Conservation (phyloP, 345 rosid species). For the Bruguiera sexangula region DNA sequence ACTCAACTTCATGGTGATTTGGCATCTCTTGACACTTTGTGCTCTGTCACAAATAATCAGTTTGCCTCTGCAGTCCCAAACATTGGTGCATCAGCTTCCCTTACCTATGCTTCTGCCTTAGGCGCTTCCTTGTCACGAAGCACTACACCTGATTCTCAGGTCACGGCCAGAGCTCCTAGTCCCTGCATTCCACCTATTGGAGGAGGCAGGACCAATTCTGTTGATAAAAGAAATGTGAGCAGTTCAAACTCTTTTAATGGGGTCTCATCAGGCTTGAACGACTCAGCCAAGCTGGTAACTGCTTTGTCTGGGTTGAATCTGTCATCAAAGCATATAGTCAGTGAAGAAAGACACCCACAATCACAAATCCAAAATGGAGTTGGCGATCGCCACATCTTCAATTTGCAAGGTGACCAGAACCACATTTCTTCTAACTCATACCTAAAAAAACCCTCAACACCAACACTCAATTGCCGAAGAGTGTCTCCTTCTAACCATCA, state of each 20-base stretch:
- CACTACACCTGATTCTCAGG: conserved; percentile 61
- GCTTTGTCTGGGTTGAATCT: conserved; percentile 59
- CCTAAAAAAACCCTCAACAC: conserved; percentile 33
- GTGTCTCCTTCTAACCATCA: conserved; percentile 37
- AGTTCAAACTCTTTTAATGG: conserved; percentile 39
- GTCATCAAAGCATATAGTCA: conserved; percentile 33
- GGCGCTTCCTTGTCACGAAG: conserved; percentile 62
- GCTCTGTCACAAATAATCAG: conserved; percentile 33
- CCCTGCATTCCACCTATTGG: conserved; percentile 60
- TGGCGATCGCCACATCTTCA: conserved; percentile 37
- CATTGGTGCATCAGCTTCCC: conserved; percentile 44
- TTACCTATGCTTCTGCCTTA: conserved; percentile 56
- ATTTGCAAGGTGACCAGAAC: conserved; percentile 34
- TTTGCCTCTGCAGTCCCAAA: conserved; percentile 23
- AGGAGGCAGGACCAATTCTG: conserved; percentile 43
- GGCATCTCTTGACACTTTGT: conserved; percentile 35
- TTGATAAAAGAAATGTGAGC: conserved; percentile 41
- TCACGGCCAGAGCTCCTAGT: conserved; percentile 52
- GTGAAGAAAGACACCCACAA: conserved; percentile 36
- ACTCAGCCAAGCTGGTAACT: conserved; percentile 42
- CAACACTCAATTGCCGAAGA: conserved; percentile 39
- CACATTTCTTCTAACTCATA: conserved; percentile 30
- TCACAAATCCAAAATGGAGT: conserved; percentile 28
- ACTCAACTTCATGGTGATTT: conserved; percentile 40
- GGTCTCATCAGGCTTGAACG: conserved; percentile 34